phyloP scores from a whole-genome alignment of 2,329 filamentous ascomycete species.

The Kalaharituber pfeilii region DNA sequence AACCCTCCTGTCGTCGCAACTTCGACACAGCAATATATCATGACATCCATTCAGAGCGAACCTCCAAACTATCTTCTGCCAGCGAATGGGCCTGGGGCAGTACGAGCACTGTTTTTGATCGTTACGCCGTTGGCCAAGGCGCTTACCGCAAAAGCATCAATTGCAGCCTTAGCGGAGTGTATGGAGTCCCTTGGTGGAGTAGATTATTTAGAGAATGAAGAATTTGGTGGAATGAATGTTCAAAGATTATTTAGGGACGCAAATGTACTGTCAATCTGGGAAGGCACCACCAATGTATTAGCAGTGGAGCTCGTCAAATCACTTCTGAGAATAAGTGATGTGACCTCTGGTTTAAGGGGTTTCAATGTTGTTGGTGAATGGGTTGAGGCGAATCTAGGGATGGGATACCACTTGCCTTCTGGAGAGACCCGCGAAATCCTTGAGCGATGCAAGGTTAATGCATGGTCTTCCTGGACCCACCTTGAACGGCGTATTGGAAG shows the following conservation, averaged over 20 bases:
- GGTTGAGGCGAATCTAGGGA: constrained; percentile 17
- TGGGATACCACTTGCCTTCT: not conserved
- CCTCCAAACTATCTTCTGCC: not conserved
- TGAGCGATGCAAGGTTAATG: constrained; percentile 22
- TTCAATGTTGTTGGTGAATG: constrained; percentile 21
- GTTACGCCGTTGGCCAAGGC: constrained; percentile 45
- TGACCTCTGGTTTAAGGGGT: constrained; percentile 26
- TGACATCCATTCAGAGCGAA: constrained; percentile 19
- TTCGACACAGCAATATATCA: constrained; percentile 26
- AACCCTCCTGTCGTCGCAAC: constrained; percentile 12
- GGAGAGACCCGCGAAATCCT: constrained; percentile 14
- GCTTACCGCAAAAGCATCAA: constrained; percentile 35
- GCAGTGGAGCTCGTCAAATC: constrained; percentile 36
- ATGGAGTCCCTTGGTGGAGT: constrained; percentile 51
- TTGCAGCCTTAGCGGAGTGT: constrained; percentile 37
- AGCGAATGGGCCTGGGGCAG: constrained; percentile 7
- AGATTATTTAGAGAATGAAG: constrained; percentile 47
- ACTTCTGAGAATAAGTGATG: constrained; percentile 25
- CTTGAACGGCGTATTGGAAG: constrained; percentile 28
- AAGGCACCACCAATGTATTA: constrained; percentile 56
- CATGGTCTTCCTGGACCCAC: constrained; percentile 28
- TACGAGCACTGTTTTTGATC: constrained; percentile 35
- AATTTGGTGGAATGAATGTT: constrained; percentile 41
- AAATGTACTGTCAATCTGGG: constrained; percentile 49
- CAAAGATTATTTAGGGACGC: constrained; percentile 48